phyloP scores from a whole-genome alignment of 306 rosid species.

The Chamaecrista fasciculata region DNA sequence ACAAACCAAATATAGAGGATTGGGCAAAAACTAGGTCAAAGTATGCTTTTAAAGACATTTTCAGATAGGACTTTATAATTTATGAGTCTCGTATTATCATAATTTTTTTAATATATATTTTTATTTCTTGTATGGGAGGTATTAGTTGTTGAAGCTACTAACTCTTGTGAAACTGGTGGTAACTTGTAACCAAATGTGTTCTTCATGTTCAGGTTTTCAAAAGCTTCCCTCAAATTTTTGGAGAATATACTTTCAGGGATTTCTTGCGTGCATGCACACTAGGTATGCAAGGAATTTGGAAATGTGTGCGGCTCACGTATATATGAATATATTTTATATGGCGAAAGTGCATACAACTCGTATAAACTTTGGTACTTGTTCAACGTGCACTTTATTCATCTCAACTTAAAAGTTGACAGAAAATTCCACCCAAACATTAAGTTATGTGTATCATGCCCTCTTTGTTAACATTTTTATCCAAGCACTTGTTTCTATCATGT shows the following conservation, averaged over 20 bases:
- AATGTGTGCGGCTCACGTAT: background rate
- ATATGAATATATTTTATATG: too few relatives aligned
- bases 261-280: slow-evolving; percentile 67
- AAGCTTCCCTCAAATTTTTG: slow-evolving; percentile 31
- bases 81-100: background rate
- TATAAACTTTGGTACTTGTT: too few relatives aligned
- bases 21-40: background rate
- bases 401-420: too few relatives aligned
- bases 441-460: too few relatives aligned
- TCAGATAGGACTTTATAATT: slow-evolving; percentile 1
- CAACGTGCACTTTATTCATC: too few relatives aligned
- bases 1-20: background rate
- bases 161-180: slow-evolving; percentile 18
- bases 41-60: background rate
- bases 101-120: background rate
- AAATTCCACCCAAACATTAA: too few relatives aligned
- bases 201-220: slow-evolving; percentile 54
- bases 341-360: too few relatives aligned
- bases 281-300: slow-evolving; percentile 45
- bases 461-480: too few relatives aligned
- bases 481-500: too few relatives aligned
- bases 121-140: slow-evolving; percentile 16
- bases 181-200: slow-evolving; percentile 5
- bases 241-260: slow-evolving; percentile 45
- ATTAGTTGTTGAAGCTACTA: slow-evolving; percentile 1